Base-by-base conservation (phyloP, 768 basidiomycete species). In the Boletellus sp. region DNA sequence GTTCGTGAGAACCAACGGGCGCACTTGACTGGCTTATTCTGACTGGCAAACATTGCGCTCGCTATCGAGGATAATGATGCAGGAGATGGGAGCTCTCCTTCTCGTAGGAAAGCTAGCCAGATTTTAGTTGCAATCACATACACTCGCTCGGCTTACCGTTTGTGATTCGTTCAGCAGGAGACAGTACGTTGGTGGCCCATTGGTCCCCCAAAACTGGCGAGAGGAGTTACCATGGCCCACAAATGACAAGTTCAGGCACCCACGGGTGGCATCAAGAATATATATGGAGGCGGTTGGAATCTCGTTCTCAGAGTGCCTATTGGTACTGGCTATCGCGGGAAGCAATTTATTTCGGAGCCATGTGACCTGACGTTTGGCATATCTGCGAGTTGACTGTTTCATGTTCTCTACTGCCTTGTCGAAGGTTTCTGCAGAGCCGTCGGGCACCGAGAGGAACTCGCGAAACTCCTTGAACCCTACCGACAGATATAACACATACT, bases 391-490 rank as follows among this genome's bases (percentile, higher is more conserved):
- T 0, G 87, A 84, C 0, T 78, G 67, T 65, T 97, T 96, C 85
- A 94, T 94, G 9, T 77, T 77, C 37, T 87, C 84, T 7, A 89
- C 70, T 0, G 87, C 87, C 13, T 71, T 69, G 4, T 68, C 51
- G 60, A 85, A 87, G 12, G 69, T 61, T 43, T 70, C 57, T 53
- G 72, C 62, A 36, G 74, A 62, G 3, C 68, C 67, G 13, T 72
- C 59, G 9, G 75, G 58, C 12, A 74, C 66, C n/a, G 71, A 69
- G 23, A 92, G 71, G 67, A 87, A 85, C 20, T 74, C 62, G 54
- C 83, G 74, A 61, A 99, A 97, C 69, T 97, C 95, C 65, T 86
- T 92, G 72, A 90, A 98, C 6, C 96, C 95, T 97, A 58, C 34
- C 16, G 38, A 20, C 11, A 32, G 44, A 38, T 63, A 48, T 47